These are phyloP conservation scores for Chlorella sp. DNA, from an alignment of 139 green algal genomes.

Conservation along the genomic window DNA sequence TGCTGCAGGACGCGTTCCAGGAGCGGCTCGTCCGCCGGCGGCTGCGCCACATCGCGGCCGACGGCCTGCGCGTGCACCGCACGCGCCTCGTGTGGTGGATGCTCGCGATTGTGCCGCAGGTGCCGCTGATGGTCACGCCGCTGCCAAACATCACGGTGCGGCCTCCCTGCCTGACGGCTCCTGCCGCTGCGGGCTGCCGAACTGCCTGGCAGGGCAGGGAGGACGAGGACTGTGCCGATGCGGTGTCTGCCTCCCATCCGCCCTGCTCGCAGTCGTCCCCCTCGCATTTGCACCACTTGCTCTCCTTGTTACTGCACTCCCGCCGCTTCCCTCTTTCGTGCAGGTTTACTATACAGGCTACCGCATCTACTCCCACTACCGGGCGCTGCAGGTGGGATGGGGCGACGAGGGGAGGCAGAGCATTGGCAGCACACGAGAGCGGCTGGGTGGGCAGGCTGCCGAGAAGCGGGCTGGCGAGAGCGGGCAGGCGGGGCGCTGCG, in stretches of 20 bases:
- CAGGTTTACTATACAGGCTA: slow-evolving; percentile 78
- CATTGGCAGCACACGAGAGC: not conserved
- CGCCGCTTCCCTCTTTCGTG: no score
- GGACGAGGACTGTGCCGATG: no score
- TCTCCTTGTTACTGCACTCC: no score
- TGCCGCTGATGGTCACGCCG: slow-evolving; percentile 57
- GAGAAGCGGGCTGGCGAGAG: no score
- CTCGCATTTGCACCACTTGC: no score
- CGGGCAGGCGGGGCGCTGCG: no score
- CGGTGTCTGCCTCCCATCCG: no score
- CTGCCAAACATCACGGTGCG: slow-evolving; percentile 72
- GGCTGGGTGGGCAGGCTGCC: no score
- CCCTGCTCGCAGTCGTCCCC: no score
- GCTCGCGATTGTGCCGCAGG: slow-evolving; percentile 38
- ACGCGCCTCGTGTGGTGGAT: slow-evolving; percentile 38
- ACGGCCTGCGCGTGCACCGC: slow-evolving; percentile 33
- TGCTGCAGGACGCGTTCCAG: slow-evolving; percentile 42
- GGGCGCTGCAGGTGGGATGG: slow-evolving; percentile 34
- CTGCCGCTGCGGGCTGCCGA: no score
- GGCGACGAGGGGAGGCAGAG: not conserved
- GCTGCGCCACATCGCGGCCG: slow-evolving; percentile 49
- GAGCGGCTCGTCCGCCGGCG: slow-evolving; percentile 56
- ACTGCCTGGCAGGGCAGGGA: no score
- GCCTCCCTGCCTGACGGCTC: no score
- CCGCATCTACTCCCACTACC: slow-evolving; percentile 56